Evolutionary conservation across 23 red algal genomes (phyloP).

Genomic region (Gracilaria gracilis): DNA sequence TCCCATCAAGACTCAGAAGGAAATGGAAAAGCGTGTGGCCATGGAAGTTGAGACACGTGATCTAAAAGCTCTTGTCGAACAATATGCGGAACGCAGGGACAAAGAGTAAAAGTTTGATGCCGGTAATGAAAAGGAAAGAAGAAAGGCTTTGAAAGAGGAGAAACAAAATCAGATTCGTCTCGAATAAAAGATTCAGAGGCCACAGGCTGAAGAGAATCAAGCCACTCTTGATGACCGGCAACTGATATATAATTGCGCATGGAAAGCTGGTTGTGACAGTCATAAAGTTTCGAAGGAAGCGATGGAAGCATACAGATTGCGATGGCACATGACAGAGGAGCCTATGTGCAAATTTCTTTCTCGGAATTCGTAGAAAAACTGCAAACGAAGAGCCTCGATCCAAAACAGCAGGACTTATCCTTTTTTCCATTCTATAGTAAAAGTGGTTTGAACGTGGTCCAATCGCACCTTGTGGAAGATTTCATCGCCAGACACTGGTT

Average conservation of each 20-base stretch:
- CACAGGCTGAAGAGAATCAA: slow-evolving; percentile 21
- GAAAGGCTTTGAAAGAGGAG: slow-evolving; percentile 34
- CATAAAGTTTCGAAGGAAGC: slow-evolving; percentile 40
- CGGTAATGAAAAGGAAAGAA: slow-evolving; percentile 11
- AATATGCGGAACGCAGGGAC: slow-evolving; percentile 41
- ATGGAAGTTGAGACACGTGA: slow-evolving; percentile 42
- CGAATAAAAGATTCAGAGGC: slow-evolving; percentile 48
- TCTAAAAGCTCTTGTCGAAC: slow-evolving; percentile 25
- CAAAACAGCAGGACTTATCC: no score
- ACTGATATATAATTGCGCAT: background rate
- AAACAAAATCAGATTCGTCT: slow-evolving; percentile 18
- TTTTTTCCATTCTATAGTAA: no score
- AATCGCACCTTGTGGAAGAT: background rate
- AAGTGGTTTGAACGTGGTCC: background rate
- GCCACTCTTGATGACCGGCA: slow-evolving; percentile 5
- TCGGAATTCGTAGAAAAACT: background rate
- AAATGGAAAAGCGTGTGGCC: slow-evolving; percentile 53
- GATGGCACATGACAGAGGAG: slow-evolving; percentile 57
- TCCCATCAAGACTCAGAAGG: slow-evolving; percentile 43
- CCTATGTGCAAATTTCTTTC: slow-evolving; percentile 55
- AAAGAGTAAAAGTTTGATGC: background rate
- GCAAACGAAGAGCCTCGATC: no score
- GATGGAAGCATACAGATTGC: slow-evolving; percentile 60
- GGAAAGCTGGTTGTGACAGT: background rate
- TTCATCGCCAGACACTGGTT: no score